Conservation (phyloP, 169 alveolate genomes). For the Sarcocystis neurona region DNA sequence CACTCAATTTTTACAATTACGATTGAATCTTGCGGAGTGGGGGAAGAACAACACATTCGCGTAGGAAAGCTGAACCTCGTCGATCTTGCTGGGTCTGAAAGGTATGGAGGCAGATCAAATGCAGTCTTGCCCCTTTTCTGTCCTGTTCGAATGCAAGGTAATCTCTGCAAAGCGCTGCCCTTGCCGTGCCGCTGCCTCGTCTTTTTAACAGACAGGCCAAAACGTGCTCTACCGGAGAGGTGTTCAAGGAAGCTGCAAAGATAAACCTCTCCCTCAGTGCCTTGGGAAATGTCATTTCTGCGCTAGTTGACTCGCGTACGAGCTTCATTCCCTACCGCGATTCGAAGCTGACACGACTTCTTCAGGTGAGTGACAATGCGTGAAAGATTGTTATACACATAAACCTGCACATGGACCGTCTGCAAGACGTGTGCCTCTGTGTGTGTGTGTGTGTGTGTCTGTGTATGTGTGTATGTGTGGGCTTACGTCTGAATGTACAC, state of each 20-base stretch:
- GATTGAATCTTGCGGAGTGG: conserved; percentile 76
- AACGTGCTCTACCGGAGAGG: conserved; percentile 71
- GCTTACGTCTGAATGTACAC: neutral
- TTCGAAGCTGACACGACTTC: conserved; percentile 89
- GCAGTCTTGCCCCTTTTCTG: too few species aligned
- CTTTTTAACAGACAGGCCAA: conserved; percentile 59
- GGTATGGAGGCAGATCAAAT: too few species aligned
- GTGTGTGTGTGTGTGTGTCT: too few species aligned
- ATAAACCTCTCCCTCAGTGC: conserved; percentile 93
- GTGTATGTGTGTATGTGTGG: neutral
- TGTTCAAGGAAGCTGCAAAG: conserved; percentile 90
- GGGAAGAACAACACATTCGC: conserved; percentile 61
- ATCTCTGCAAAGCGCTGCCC: neutral
- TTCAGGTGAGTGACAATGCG: too few species aligned
- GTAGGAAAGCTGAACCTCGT: conserved; percentile 91
- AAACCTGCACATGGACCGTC: too few species aligned
- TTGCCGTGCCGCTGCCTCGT: neutral
- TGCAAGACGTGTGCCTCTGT: too few species aligned
- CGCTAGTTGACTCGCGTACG: conserved; percentile 86
- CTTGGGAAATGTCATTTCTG: conserved; percentile 90
- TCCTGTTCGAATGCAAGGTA: too few species aligned
- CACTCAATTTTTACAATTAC: conserved; percentile 89
- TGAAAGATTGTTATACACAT: too few species aligned
- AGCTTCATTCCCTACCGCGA: conserved; percentile 92
- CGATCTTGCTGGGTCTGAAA: conserved; percentile 91